Base-by-base conservation (phyloP, 345 rosid species). In the Syzygium aqueum region DNA sequence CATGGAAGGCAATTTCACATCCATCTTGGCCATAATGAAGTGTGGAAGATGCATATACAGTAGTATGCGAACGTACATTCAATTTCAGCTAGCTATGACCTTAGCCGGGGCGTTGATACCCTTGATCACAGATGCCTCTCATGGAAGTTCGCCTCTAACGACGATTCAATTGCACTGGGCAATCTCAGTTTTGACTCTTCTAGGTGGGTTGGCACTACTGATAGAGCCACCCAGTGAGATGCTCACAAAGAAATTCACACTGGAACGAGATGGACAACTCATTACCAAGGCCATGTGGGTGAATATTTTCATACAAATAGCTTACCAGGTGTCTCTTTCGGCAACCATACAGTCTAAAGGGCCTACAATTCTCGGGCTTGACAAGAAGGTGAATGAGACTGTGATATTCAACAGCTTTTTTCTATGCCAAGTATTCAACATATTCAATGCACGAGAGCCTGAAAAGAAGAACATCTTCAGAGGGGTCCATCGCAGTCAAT, bases 251-350 rank as follows among this genome's bases (percentile, higher is more conserved):
- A 90, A 89, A 59, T 73, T 49, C 8, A 88, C 90, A 0, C 86
- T 84, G 0, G 90, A 88, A 4, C 25, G 88, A 46, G 73, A 89
- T 4, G 86, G 77, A 56, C 90, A 89, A 77, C 87, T 90, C 9
- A 52, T 90, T 85, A 88, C 90, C 84, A 89, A 87, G 67, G 87
- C 87, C 85, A 90, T 90, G 89, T 89, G 92, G 90, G 86, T 89
- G 84, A 88, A 89, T 89, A 77, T 85, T 13, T 25, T 85, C 23
- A 77, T 86, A 51, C 91, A 90, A 73, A 63, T 90, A 50, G 84
- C 87, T 5, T 90, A 85, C 63, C 91, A 90, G 87, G 86, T 87
- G 43, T 51, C 86, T 6, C 53, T 88, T 30, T 87, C 88, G 6
- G 33, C 84, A 87, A 88, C 87, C 4, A 77, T 90, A 22, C 88